These are phyloP conservation scores for Kwoniella europaea DNA, from an alignment of 768 basidiomycete genomes.

Conservation along the genomic window DNA sequence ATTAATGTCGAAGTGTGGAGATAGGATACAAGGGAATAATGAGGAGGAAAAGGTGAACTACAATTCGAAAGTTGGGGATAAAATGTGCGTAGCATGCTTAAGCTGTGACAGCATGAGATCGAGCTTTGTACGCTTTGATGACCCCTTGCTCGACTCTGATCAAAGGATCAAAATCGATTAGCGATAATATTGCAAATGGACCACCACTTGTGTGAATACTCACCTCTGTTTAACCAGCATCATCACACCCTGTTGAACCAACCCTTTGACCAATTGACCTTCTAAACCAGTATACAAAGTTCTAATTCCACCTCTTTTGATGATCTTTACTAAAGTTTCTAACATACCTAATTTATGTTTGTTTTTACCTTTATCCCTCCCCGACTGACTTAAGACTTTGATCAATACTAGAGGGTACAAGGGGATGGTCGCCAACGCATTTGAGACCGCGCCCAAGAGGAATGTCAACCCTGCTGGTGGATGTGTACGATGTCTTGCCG, in stretches of 20 bases:
- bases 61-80: too few relatives aligned
- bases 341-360: slow-evolving; percentile 12
- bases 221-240: slow-evolving; percentile 53
- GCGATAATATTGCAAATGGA: background rate
- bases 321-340: slow-evolving; percentile 19
- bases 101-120: slow-evolving; percentile 6
- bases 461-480: slow-evolving; percentile 40
- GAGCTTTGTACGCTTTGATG: slow-evolving; percentile 26
- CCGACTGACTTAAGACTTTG: slow-evolving; percentile 41
- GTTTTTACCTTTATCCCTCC: slow-evolving; percentile 9
- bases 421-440: slow-evolving; percentile 45
- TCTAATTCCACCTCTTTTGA: slow-evolving; percentile 27
- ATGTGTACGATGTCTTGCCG: slow-evolving; percentile 27
- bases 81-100: background rate
- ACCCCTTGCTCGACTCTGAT: slow-evolving; percentile 44
- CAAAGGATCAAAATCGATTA: background rate
- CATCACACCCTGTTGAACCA: slow-evolving; percentile 51
- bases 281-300: slow-evolving; percentile 48
- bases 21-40: background rate
- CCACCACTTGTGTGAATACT: slow-evolving; percentile 1
- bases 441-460: slow-evolving; percentile 40
- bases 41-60: background rate
- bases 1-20: background rate
- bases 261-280: slow-evolving; percentile 48
- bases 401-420: slow-evolving; percentile 48